These are phyloP conservation scores for Monilinia aucupariae DNA, from an alignment of 2,329 filamentous ascomycete species.

Conservation along the genomic window DNA sequence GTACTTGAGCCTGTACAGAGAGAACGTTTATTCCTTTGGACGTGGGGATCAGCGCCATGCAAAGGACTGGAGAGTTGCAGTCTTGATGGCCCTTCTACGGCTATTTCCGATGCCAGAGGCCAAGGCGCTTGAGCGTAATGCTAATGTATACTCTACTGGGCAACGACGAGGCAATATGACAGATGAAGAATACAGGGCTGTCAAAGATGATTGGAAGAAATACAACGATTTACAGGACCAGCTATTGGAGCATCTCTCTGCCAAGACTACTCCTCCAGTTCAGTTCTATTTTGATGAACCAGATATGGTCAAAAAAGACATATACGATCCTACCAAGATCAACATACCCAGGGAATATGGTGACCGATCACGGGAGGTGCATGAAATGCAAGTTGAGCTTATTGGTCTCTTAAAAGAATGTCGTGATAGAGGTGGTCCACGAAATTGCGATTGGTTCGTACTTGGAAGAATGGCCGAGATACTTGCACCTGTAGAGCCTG, in stretches of 20 bases:
- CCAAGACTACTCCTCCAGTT: neutral
- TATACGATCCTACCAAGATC: conserved; percentile 6
- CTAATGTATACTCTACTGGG: conserved; percentile 7
- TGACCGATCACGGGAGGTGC: neutral
- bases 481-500: conserved; percentile 6
- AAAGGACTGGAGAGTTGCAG: neutral
- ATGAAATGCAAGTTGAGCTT: neutral
- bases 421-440: neutral
- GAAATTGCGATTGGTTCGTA: conserved; percentile 1
- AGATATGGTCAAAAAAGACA: conserved; percentile 10
- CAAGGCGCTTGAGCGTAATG: conserved; percentile 5
- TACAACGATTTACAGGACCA: conserved; percentile 8
- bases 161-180: neutral
- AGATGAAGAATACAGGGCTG: conserved; percentile 8
- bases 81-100: neutral
- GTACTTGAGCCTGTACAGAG: neutral
- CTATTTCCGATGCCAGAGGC: conserved; percentile 6
- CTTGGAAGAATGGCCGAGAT: conserved; percentile 11
- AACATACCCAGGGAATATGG: conserved; percentile 8
- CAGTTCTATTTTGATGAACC: conserved; percentile 5
- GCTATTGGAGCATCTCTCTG: conserved; percentile 9
- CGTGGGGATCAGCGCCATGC: neutral
- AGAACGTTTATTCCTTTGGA: neutral
- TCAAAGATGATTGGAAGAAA: conserved; percentile 10
- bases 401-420: neutral